Evolutionary conservation across 2,329 filamentous ascomycete species (phyloP).

Genomic region (Stenocarpella maydis): DNA sequence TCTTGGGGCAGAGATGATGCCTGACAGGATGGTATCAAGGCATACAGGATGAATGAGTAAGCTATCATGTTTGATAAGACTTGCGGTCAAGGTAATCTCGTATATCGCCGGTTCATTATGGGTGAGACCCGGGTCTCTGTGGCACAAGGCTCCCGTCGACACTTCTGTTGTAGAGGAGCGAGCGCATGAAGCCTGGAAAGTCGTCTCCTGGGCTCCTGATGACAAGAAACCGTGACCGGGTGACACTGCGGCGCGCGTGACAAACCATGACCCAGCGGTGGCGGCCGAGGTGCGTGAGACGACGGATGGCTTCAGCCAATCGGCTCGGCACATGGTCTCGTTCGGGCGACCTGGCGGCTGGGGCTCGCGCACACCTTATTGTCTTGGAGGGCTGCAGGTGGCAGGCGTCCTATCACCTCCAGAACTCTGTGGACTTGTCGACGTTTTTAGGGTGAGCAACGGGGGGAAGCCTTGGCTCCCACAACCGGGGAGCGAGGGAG

Average conservation of each 20-base stretch:
- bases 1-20: background rate
- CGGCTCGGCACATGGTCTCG: slow-evolving; percentile 29
- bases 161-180: background rate
- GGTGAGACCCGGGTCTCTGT: background rate
- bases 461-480: too few species aligned
- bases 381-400: background rate
- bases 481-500: too few species aligned
- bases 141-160: background rate
- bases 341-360: slow-evolving; percentile 16
- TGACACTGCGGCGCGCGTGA: slow-evolving; percentile 19
- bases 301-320: slow-evolving; percentile 23
- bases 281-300: background rate
- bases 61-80: background rate
- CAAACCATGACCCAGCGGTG: background rate
- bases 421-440: too few species aligned
- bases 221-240: background rate
- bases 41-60: background rate
- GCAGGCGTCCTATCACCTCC: background rate
- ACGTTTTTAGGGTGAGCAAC: too few species aligned
- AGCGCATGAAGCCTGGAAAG: background rate
- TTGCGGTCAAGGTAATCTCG: background rate
- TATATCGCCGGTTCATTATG: slow-evolving; percentile 6
- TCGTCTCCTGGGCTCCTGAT: background rate
- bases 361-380: background rate
- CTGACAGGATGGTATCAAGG: background rate